Evolutionary conservation across 352 stramenopile genomes (phyloP).

Genomic region (Phytopythium cucurbitacearum): DNA sequence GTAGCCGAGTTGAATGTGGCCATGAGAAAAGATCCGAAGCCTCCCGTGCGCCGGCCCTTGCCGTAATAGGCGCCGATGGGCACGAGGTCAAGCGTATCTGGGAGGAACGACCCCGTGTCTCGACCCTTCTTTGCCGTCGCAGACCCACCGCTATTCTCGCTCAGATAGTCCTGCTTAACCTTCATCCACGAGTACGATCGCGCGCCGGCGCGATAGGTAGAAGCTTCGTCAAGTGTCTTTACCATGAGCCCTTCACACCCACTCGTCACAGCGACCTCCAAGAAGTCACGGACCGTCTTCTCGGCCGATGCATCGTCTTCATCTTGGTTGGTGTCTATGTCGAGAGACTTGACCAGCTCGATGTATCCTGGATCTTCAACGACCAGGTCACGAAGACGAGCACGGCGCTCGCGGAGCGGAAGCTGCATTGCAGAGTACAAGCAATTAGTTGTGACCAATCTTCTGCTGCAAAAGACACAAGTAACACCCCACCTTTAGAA

Average conservation of each 20-base stretch:
- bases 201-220: constrained; percentile 58
- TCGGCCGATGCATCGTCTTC: constrained; percentile 5
- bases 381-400: constrained; percentile 28
- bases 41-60: constrained; percentile 91
- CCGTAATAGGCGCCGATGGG: constrained; percentile 97
- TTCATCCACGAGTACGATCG: constrained; percentile 86
- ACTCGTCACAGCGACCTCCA: constrained; percentile 45
- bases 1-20: constrained; percentile 93
- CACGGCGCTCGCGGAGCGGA: constrained; percentile 41
- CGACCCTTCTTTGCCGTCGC: constrained; percentile 6
- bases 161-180: constrained; percentile 78
- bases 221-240: constrained; percentile 51
- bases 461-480: constrained; percentile 3
- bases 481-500: constrained; percentile 30
- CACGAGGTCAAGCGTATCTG: constrained; percentile 96
- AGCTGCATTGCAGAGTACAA: constrained; percentile 10
- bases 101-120: constrained; percentile 55
- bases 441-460: background rate
- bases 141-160: constrained; percentile 6
- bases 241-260: constrained; percentile 82
- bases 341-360: constrained; percentile 59
- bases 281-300: constrained; percentile 21
- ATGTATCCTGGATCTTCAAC: constrained; percentile 32
- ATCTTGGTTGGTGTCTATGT: constrained; percentile 27
- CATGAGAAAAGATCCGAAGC: constrained; percentile 98